Percentiles rank a stretch among this genome's conserved stretches.
Conservation (phyloP, 108 stramenopile species). For the Hondaea fermentalgiana region DNA sequence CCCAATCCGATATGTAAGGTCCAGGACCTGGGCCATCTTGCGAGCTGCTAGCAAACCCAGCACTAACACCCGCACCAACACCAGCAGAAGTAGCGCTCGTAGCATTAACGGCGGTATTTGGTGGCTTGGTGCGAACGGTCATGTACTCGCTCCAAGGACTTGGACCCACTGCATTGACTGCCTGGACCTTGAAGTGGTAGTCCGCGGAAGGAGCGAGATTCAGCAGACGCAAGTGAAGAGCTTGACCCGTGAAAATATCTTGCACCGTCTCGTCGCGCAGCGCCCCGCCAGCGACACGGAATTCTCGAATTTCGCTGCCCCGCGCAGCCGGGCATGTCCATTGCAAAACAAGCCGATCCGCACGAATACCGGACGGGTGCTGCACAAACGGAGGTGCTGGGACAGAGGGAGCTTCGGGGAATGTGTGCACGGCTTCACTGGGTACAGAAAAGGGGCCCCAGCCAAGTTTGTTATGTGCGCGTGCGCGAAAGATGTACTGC, state of each 20-base stretch:
- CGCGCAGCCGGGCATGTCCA: neutral
- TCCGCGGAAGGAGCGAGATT: neutral
- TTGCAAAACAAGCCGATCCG: neutral
- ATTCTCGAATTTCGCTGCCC: neutral
- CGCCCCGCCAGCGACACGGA: neutral
- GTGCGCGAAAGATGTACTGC: neutral
- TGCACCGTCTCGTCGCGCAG: neutral
- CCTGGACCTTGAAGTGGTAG: conserved; percentile 1
- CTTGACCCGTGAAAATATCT: neutral
- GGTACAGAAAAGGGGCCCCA: neutral
- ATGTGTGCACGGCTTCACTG: neutral
- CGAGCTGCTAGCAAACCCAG: too few species aligned
- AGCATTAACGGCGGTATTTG: too few species aligned
- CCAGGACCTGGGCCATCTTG: neutral
- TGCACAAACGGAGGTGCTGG: neutral
- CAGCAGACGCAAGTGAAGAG: neutral
- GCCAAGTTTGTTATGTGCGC: neutral
- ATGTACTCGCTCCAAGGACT: neutral
- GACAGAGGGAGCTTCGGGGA: neutral
- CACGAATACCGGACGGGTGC: neutral
- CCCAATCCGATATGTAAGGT: neutral
- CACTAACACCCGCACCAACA: too few species aligned
- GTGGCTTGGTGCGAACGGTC: neutral
- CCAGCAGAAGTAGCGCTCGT: too few species aligned
- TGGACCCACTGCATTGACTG: neutral